Evolutionary conservation across 352 stramenopile species (phyloP).

Genomic region (Pythium aquatile): DNA sequence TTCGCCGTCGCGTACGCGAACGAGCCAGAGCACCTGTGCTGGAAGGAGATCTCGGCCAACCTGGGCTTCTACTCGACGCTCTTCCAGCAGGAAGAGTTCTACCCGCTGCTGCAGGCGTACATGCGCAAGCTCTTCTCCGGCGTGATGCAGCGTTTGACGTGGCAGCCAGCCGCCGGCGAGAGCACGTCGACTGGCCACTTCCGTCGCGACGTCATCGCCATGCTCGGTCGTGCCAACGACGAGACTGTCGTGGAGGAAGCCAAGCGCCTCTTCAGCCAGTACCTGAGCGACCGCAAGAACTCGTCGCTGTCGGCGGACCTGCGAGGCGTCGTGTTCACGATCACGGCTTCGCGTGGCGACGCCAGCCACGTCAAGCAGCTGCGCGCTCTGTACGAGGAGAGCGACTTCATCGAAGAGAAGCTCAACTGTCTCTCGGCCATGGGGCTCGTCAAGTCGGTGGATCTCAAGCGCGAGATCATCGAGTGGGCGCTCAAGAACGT

Average conservation of each 20-base stretch:
- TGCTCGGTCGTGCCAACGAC: slow-evolving; percentile 63
- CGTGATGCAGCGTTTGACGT: slow-evolving; percentile 57
- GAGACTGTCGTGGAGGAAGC: slow-evolving; percentile 43
- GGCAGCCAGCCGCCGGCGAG: slow-evolving; percentile 39
- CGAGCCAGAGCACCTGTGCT: slow-evolving; percentile 71
- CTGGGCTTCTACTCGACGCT: slow-evolving; percentile 59
- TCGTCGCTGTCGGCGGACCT: slow-evolving; percentile 51
- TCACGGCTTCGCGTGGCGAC: slow-evolving; percentile 49
- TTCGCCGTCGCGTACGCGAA: slow-evolving; percentile 60
- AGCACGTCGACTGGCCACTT: slow-evolving; percentile 55
- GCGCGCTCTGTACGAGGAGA: slow-evolving; percentile 62
- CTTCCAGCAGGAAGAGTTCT: slow-evolving; percentile 61
- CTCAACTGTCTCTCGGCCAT: slow-evolving; percentile 75
- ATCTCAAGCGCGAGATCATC: slow-evolving; percentile 65
- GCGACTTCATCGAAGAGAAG: slow-evolving; percentile 82
- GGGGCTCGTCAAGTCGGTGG: slow-evolving; percentile 54
- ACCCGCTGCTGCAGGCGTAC: slow-evolving; percentile 59
- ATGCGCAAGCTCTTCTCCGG: slow-evolving; percentile 55
- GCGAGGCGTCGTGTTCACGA: slow-evolving; percentile 61
- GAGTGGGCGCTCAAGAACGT: slow-evolving; percentile 66
- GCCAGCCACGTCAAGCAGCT: slow-evolving; percentile 42
- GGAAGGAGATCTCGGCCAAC: slow-evolving; percentile 75
- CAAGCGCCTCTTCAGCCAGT: slow-evolving; percentile 54
- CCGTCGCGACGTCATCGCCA: slow-evolving; percentile 68
- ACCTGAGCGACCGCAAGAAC: slow-evolving; percentile 51